These are phyloP conservation scores for Saturnispora hagleri DNA, from an alignment of 805 yeast genomes.

Conservation along the genomic window DNA sequence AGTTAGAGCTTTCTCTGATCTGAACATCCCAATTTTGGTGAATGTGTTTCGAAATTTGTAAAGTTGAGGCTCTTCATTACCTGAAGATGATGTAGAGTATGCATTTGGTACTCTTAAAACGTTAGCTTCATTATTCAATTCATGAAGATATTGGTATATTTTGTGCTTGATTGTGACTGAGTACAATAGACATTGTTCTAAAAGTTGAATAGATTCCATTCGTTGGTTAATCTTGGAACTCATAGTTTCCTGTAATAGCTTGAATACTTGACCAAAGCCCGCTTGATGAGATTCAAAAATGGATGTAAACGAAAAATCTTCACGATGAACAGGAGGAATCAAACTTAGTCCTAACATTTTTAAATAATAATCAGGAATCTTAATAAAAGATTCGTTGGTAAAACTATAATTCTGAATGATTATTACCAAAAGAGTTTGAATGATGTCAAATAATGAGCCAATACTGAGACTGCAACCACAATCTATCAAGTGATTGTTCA, in stretches of 20 bases:
- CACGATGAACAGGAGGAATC: slow-evolving; percentile 25
- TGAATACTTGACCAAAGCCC: slow-evolving; percentile 5
- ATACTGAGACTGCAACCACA: slow-evolving; percentile 29
- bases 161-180: slow-evolving; percentile 28
- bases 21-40: slow-evolving; percentile 23
- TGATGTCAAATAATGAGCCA: slow-evolving; percentile 27
- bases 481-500: slow-evolving; percentile 19
- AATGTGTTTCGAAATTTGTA: slow-evolving; percentile 19
- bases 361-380: slow-evolving; percentile 12
- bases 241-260: slow-evolving; percentile 13
- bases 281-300: slow-evolving; percentile 18
- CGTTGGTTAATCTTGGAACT: slow-evolving; percentile 10
- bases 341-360: slow-evolving; percentile 19
- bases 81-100: neutral
- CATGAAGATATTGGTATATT: slow-evolving; percentile 14
- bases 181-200: slow-evolving; percentile 28
- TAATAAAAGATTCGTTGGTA: neutral
- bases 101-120: slow-evolving; percentile 8
- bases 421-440: slow-evolving; percentile 18
- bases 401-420: slow-evolving; percentile 15
- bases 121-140: slow-evolving; percentile 15
- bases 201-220: slow-evolving; percentile 7
- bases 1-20: slow-evolving; percentile 19
- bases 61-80: slow-evolving; percentile 7
- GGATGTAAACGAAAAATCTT: slow-evolving; percentile 15